phyloP scores from a whole-genome alignment of 2,329 filamentous ascomycete species.

The Ophiocordyceps robertsii region DNA sequence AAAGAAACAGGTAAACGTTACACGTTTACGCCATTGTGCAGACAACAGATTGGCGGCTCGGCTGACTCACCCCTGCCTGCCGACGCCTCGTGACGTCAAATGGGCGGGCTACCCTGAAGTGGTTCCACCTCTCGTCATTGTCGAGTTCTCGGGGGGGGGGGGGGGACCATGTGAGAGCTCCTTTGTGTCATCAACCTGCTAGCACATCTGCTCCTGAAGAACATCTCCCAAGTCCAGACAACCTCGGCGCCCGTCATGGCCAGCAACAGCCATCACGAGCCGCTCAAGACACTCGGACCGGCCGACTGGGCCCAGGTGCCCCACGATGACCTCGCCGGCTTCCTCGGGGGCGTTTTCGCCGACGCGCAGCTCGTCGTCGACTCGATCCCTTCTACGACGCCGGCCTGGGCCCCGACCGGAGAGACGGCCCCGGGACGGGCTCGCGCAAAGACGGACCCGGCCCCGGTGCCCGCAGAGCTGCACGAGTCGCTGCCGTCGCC shows the following conservation, averaged over 20 bases:
- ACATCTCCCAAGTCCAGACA: too few relatives aligned
- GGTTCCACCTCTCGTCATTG: too few relatives aligned
- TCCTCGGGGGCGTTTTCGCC: constrained; percentile 46
- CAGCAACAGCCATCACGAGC: constrained; percentile 46
- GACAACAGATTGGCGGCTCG: too few relatives aligned
- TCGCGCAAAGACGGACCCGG: constrained; percentile 43
- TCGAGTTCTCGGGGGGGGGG: too few relatives aligned
- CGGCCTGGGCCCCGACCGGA: constrained; percentile 21
- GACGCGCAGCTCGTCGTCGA: constrained; percentile 60
- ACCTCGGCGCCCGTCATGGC: neutral
- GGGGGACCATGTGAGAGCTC: too few relatives aligned
- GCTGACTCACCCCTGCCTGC: too few relatives aligned
- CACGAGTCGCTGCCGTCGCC: constrained; percentile 32
- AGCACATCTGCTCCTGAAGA: too few relatives aligned
- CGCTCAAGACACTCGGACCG: constrained; percentile 42
- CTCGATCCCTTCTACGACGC: constrained; percentile 48
- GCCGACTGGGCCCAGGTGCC: constrained; percentile 35
- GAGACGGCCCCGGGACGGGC: constrained; percentile 27
- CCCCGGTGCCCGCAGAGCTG: constrained; percentile 31
- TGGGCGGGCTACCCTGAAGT: too few relatives aligned
- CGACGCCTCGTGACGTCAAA: too few relatives aligned
- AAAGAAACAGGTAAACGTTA: too few relatives aligned
- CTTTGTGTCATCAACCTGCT: too few relatives aligned
- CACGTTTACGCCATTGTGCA: too few relatives aligned
- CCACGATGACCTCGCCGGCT: constrained; percentile 34